Evolutionary conservation across 306 rosid species (phyloP).

Genomic region (Echinosophora koreensis): DNA sequence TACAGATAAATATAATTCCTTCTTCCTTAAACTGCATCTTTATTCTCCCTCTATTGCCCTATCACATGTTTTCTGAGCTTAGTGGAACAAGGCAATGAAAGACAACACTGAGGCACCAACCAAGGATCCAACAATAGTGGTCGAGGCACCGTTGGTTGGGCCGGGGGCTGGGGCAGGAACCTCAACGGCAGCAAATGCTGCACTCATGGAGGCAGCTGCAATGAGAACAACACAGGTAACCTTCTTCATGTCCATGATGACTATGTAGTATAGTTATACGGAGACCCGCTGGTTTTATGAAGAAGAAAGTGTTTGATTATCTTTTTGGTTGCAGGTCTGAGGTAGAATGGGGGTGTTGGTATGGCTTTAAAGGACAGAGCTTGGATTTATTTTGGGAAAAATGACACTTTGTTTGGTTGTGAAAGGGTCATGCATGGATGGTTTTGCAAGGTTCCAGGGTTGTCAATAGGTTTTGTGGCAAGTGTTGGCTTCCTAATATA

Average conservation of each 20-base stretch:
- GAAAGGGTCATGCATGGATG: constrained; percentile 15
- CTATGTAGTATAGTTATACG: not conserved
- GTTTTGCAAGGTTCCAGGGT: constrained; percentile 47
- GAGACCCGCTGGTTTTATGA: constrained; percentile 39
- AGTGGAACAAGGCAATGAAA: constrained; percentile 61
- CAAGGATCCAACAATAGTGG: constrained; percentile 57
- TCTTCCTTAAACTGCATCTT: not conserved
- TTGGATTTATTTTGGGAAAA: constrained; percentile 36
- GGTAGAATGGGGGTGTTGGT: not conserved
- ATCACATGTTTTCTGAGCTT: constrained; percentile 32
- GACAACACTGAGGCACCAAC: constrained; percentile 64
- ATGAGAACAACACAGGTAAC: constrained; percentile 51
- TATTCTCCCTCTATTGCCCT: not conserved
- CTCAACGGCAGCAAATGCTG: constrained; percentile 47
- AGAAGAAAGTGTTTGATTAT: not conserved
- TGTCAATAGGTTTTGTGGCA: not conserved
- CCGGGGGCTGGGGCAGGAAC: constrained; percentile 48
- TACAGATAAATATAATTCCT: not conserved
- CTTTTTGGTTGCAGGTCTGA: constrained; percentile 15
- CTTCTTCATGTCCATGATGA: constrained; percentile 59
- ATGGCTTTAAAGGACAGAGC: constrained; percentile 22
- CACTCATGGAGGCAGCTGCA: constrained; percentile 53
- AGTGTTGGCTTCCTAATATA: not conserved
- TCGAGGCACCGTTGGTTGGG: constrained; percentile 50
- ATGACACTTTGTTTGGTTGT: constrained; percentile 22